These are phyloP conservation scores for Teratosphaeria pseudoeucalypti DNA, from an alignment of 2,329 filamentous ascomycete genomes.

Conservation along the genomic window DNA sequence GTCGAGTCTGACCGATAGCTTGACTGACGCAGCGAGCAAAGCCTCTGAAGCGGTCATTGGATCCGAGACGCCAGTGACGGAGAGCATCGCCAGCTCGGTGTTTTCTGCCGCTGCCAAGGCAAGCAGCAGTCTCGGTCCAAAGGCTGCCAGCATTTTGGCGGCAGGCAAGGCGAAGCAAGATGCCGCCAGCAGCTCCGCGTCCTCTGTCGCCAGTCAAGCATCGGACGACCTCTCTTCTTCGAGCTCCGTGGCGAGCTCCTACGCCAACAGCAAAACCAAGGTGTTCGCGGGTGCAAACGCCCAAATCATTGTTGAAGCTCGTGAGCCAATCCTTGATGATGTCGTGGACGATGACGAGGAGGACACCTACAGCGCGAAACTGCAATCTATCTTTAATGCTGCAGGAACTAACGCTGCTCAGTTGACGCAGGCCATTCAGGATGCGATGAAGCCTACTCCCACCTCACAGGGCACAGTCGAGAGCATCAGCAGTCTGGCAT, in stretches of 20 bases:
- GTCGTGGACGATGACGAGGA: slow-evolving; percentile 32
- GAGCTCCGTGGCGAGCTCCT: background rate
- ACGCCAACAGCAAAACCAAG: slow-evolving; percentile 25
- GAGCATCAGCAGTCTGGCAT: slow-evolving; percentile 43
- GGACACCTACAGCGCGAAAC: slow-evolving; percentile 38
- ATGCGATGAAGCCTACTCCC: slow-evolving; percentile 40
- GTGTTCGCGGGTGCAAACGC: slow-evolving; percentile 47
- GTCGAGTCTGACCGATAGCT: slow-evolving; percentile 17
- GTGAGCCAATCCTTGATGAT: slow-evolving; percentile 40
- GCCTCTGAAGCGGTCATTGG: slow-evolving; percentile 11
- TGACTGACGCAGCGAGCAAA: slow-evolving; percentile 22
- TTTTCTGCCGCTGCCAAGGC: slow-evolving; percentile 5
- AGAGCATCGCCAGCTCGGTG: slow-evolving; percentile 21
- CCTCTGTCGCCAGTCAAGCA: slow-evolving; percentile 12
- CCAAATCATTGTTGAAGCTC: slow-evolving; percentile 38
- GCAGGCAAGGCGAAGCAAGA: background rate
- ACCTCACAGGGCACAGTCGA: slow-evolving; percentile 36
- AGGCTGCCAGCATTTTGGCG: slow-evolving; percentile 25
- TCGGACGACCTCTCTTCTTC: slow-evolving; percentile 2
- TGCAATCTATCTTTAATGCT: slow-evolving; percentile 42
- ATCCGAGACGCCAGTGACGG: slow-evolving; percentile 14
- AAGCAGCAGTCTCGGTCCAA: slow-evolving; percentile 11
- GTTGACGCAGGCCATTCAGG: slow-evolving; percentile 45
- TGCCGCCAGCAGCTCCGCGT: background rate
- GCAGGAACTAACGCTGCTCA: slow-evolving; percentile 44